Percentiles rank a stretch among this genome's conserved stretches.
Conservation (phyloP, 352 stramenopile genomes). For the Phytophthora colocasiae region DNA sequence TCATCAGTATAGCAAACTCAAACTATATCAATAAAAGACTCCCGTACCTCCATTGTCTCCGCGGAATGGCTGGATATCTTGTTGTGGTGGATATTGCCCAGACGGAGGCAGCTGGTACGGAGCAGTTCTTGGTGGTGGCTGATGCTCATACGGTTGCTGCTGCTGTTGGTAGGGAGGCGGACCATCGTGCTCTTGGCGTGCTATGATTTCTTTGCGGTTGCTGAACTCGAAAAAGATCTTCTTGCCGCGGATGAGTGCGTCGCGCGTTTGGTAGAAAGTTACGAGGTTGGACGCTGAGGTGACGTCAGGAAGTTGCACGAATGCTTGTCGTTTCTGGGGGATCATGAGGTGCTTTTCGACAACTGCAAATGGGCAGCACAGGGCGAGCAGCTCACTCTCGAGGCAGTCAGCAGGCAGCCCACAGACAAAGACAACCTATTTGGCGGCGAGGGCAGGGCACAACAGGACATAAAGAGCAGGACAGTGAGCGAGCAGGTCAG, state of each 20-base stretch:
- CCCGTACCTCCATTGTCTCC: conserved; percentile 26
- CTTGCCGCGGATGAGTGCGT: conserved; percentile 79
- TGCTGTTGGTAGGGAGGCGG: conserved; percentile 38
- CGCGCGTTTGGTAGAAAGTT: conserved; percentile 77
- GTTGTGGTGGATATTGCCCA: conserved; percentile 29
- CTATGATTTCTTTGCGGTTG: conserved; percentile 70
- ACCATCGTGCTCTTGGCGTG: conserved; percentile 36
- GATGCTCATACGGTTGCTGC: conserved; percentile 22
- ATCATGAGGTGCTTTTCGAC: conserved; percentile 85
- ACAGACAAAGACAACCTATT: conserved; percentile 82
- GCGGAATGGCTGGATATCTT: conserved; percentile 22
- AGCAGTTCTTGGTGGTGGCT: conserved; percentile 16
- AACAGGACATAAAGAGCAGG: conserved; percentile 34
- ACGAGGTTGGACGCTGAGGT: conserved; percentile 74
- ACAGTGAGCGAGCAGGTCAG: conserved; percentile 27
- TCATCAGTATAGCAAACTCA: not conserved
- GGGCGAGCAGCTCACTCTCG: conserved; percentile 82
- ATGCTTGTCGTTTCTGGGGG: conserved; percentile 77
- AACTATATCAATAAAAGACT: not conserved
- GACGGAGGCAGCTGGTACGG: conserved; percentile 33
- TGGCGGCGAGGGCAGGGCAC: conserved; percentile 28
- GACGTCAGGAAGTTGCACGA: conserved; percentile 81
- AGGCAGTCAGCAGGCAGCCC: conserved; percentile 78
- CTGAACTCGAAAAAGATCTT: conserved; percentile 85
- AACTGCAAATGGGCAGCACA: conserved; percentile 83